phyloP scores from a whole-genome alignment of 371 early-diverging fungal genomes.

The Apophysomyces elegans region DNA sequence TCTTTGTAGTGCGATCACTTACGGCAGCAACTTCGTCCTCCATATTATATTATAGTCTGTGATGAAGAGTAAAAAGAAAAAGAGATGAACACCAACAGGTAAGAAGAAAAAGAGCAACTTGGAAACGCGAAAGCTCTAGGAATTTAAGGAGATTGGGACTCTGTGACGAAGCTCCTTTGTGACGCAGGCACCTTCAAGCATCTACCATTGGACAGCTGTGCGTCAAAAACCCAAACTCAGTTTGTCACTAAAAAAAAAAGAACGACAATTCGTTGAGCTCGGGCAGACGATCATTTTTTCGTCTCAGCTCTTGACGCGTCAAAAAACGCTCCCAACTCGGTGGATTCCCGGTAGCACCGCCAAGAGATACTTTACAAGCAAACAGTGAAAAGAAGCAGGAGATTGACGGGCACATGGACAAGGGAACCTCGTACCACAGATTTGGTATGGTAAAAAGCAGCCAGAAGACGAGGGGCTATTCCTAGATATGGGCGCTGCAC shows the following conservation, averaged over 20 bases:
- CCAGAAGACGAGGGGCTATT: slow-evolving; percentile 12
- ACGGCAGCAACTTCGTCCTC: slow-evolving; percentile 88
- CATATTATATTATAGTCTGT: slow-evolving; percentile 45
- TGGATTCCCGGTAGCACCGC: not conserved
- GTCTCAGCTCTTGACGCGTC: slow-evolving; percentile 2
- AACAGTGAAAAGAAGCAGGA: slow-evolving; percentile 1
- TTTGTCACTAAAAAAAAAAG: slow-evolving; percentile 6
- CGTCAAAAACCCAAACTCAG: slow-evolving; percentile 7
- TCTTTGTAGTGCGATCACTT: slow-evolving; percentile 46
- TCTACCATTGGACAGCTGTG: slow-evolving; percentile 4
- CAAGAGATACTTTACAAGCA: not conserved
- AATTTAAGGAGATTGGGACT: slow-evolving; percentile 12
- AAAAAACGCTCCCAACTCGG: not conserved
- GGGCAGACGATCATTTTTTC: slow-evolving; percentile 1
- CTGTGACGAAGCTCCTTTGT: slow-evolving; percentile 12
- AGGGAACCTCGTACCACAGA: slow-evolving; percentile 2
- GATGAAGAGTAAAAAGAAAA: slow-evolving; percentile 29
- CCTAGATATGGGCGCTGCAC: slow-evolving; percentile 8
- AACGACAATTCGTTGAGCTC: not conserved
- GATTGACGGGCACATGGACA: slow-evolving; percentile 12
- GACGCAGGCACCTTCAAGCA: slow-evolving; percentile 6
- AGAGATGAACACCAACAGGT: slow-evolving; percentile 24
- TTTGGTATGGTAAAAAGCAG: slow-evolving; percentile 8
- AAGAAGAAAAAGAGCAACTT: slow-evolving; percentile 24
- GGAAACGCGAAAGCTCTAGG: slow-evolving; percentile 9